phyloP scores from a whole-genome alignment of 1,139 yeast genomes.

The Kurtzmaniella quercitrusa region DNA sequence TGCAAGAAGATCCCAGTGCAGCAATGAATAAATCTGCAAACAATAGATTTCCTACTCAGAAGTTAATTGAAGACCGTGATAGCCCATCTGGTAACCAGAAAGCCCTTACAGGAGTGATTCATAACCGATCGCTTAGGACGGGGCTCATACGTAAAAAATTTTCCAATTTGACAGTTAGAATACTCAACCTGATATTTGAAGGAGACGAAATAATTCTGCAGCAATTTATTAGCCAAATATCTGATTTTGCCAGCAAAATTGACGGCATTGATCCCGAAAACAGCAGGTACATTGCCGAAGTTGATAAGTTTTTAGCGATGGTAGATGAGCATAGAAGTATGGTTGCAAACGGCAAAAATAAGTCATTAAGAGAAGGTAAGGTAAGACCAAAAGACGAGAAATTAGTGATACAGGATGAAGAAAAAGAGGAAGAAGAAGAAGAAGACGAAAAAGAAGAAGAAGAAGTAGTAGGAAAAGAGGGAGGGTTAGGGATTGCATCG shows the following conservation, averaged over 20 bases:
- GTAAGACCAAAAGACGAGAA: slow-evolving; percentile 13
- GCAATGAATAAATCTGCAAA: no score
- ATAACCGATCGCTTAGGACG: slow-evolving; percentile 4
- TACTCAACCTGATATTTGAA: slow-evolving; percentile 3
- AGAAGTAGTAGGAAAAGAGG: no score
- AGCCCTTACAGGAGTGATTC: not conserved
- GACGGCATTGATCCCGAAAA: not conserved
- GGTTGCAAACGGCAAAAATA: not conserved
- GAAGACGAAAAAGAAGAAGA: no score
- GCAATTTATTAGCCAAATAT: slow-evolving; percentile 1
- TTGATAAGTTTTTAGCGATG: slow-evolving; percentile 1
- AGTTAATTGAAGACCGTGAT: slow-evolving; percentile 1
- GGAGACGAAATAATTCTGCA: slow-evolving; percentile 1
- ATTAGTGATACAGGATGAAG: not conserved
- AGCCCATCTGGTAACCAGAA: not conserved
- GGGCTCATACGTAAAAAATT: slow-evolving; percentile 4
- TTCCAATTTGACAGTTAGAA: slow-evolving; percentile 1
- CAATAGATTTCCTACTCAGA: no score
- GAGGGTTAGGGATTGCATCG: slow-evolving; percentile 1
- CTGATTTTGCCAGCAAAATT: slow-evolving; percentile 2
- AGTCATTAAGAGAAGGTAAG: not conserved
- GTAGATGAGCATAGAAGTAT: not conserved
- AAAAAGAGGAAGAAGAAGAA: no score
- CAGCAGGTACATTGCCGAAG: not conserved
- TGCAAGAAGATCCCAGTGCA: slow-evolving; percentile 4